Evolutionary conservation across 305 asterid species (phyloP), one percentile per base, ranked within the genome.

Genomic region (Solanum chacoense): DNA sequence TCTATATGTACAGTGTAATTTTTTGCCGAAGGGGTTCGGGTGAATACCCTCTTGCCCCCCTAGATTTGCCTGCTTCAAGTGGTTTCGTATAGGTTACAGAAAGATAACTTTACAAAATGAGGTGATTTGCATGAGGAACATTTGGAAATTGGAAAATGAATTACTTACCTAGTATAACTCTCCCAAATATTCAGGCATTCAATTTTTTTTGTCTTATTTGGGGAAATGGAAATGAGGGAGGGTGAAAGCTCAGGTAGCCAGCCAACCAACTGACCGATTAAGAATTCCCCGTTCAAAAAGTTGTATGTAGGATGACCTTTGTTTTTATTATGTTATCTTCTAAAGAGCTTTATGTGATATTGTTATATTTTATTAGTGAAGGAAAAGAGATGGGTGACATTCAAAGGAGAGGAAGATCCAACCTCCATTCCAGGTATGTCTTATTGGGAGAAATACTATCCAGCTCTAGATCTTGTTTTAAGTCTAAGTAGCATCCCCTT

Each of bases 331-430:
- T 63, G 65, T 50, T 71, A 12, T 20, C 8, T 8, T 0, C n/a
- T 73, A 29, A 24, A 78, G 86, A 36, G 0, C 85, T 59, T 32
- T 55, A 35, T 28, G 71, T 63, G 63, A 7, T 31, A 16, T 16
- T 73, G 29, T 38, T 80, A 87, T 86, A 40, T 89, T 71, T 67
- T 89, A 42, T 36, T 72, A 97, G 99, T 93, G 96, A 97, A 97
- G 94, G 99, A 94, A 95, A 97, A 96, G 92, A 92, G 98, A 88
- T 95, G 96, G 98, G 98, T 97, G 34, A 87, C 87, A 79, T 97
- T 97, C 91, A 97, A 95, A 94, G 98, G 97, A 89, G 99, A 96
- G 91, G 94, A 93, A 72, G 99, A 96, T 80, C 98, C 99, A 63
- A 97, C 98, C 7, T 90, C 94, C 40, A 75, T 97, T 89, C 99